Evolutionary conservation across 148 eudicot species (phyloP), one percentile per base, ranked within the genome.

Genomic region (Tetragonia tetragonoides): DNA sequence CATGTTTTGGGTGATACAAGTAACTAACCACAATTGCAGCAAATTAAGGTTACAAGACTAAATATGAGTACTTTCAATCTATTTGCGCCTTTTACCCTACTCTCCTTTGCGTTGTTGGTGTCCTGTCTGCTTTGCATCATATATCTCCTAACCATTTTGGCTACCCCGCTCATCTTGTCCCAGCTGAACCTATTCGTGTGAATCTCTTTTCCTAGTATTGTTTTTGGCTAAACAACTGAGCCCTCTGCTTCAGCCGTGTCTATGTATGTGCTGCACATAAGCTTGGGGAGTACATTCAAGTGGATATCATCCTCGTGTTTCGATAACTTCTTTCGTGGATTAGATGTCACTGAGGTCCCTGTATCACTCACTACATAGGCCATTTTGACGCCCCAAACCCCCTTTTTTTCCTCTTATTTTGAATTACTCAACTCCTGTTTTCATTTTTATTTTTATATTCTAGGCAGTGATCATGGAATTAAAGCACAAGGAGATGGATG

Each of bases 401-500:
- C 20, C 6, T 38, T 9, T 42, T 67, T 5, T 47, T 28, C 34
- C 20, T 60, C 16, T 46, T 60, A 38, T 47, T 61, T 20, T 68
- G 10, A 41, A 5, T n/a, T 59, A 46, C 53, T 47, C 24, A 21
- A 6, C 15, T 67, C 44, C 47, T 49, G 46, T 83, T 57, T 9
- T 14, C 14, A 9, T 49, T 49, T 9, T 46, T 46, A 10, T 56
- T 72, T 79, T 54, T 18, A 70, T 60, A 82, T 60, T 77, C 66
- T 77, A 95, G 98, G 90, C 56, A 89, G 87, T 76, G 99, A 95
- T 81, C 99, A 93, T 79, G 98, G 99, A 64, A 60, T 93, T 59
- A 93, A 93, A 89, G 99, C 97, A 79, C 88, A 80, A 81, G 99
- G 99, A 21, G 91, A 95, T 83, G 99, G 99, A 65, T 95, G 99